Percentiles rank a stretch among this genome's conserved stretches.
Evolutionary conservation across 2,329 filamentous ascomycete species (phyloP).

Genomic region (Aureobasidium subglaciale): DNA sequence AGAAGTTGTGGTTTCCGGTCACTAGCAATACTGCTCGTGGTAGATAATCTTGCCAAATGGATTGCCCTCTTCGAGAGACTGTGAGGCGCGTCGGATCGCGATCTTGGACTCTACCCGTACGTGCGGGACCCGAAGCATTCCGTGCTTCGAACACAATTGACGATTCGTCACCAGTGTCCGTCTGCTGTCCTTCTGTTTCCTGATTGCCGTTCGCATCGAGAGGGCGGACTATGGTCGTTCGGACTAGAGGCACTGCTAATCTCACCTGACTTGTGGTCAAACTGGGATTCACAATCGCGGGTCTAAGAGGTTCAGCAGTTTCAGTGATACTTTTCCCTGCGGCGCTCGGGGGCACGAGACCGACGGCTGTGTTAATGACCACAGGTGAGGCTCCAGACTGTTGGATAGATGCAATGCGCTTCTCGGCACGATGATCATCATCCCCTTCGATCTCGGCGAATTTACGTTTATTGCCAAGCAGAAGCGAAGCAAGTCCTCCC

Average conservation of each 20-base stretch:
- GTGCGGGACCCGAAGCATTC: conserved; percentile 61
- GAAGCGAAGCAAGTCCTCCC: conserved; percentile 75
- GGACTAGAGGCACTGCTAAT: conserved; percentile 78
- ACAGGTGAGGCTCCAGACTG: conserved; percentile 63
- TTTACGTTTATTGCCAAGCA: conserved; percentile 91
- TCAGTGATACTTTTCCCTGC: conserved; percentile 56
- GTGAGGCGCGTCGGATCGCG: conserved; percentile 80
- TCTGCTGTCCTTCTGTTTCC: conserved; percentile 31
- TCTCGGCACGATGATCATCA: conserved; percentile 58
- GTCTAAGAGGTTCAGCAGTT: conserved; percentile 74
- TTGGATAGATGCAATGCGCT: conserved; percentile 51
- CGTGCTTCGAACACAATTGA: conserved; percentile 74
- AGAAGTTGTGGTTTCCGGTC: conserved; percentile 84
- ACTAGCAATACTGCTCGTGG: conserved; percentile 81
- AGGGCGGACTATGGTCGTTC: conserved; percentile 73
- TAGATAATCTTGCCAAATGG: conserved; percentile 90
- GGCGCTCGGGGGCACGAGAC: conserved; percentile 67
- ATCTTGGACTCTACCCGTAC: conserved; percentile 53
- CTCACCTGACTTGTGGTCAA: conserved; percentile 77
- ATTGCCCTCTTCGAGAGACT: conserved; percentile 69
- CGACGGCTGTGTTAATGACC: conserved; percentile 67
- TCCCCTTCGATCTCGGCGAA: conserved; percentile 66
- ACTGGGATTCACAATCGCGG: conserved; percentile 76
- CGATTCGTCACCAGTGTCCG: conserved; percentile 51
- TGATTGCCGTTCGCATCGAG: conserved; percentile 54